phyloP scores from a whole-genome alignment of 2,329 filamentous ascomycete species.

The Dothideomycetes sp. region DNA sequence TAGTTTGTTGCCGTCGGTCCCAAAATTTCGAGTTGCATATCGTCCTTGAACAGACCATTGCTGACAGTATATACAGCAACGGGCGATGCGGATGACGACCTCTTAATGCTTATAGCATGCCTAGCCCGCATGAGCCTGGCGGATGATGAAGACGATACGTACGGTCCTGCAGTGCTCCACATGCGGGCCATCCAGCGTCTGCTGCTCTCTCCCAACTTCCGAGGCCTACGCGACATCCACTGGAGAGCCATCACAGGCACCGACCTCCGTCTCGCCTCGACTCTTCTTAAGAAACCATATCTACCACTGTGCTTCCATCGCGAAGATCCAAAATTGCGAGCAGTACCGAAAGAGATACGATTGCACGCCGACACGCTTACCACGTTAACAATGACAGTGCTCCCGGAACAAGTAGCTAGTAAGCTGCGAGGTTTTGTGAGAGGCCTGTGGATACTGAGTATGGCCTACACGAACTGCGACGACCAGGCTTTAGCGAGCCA shows the following conservation, averaged over 20 bases:
- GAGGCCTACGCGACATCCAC: neutral
- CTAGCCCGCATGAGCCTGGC: neutral
- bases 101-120: neutral
- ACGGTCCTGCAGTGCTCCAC: neutral
- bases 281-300: neutral
- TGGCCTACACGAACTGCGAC: neutral
- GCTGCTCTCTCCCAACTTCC: neutral
- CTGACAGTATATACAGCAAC: too few relatives aligned
- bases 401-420: neutral
- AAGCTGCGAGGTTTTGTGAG: neutral
- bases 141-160: neutral
- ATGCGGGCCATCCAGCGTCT: neutral
- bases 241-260: neutral
- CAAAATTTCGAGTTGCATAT: too few relatives aligned
- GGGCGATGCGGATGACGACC: too few relatives aligned
- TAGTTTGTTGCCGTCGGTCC: too few relatives aligned
- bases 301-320: neutral
- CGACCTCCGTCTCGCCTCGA: neutral
- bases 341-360: neutral
- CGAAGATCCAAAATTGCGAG: neutral
- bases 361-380: too few relatives aligned
- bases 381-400: neutral
- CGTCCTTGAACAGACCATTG: too few relatives aligned
- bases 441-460: neutral
- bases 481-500: neutral